Conservation (phyloP, 179 eudicot species). For the Nepenthes alata region DNA sequence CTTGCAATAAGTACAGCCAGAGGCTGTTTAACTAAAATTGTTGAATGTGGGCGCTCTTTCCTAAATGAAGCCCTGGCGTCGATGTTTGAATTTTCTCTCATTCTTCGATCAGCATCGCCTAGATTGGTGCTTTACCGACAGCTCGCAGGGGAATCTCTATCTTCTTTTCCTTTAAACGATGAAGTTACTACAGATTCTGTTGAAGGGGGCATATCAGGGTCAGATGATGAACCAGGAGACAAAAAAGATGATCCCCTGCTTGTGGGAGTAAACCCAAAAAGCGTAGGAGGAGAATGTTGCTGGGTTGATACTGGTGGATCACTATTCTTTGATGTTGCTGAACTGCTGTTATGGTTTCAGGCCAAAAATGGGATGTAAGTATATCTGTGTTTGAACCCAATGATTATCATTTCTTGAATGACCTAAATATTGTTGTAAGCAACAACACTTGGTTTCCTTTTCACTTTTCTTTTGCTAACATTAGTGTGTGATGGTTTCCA, state of each 20-base stretch:
- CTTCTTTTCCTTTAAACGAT: slow-evolving; percentile 70
- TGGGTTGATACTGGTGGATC: slow-evolving; percentile 89
- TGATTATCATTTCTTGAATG: not conserved
- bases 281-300: slow-evolving; percentile 80
- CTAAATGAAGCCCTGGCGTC: slow-evolving; percentile 58
- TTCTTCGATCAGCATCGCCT: slow-evolving; percentile 89
- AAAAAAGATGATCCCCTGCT: slow-evolving; percentile 37
- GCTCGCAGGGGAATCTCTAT: slow-evolving; percentile 87
- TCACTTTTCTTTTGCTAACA: not conserved
- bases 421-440: not conserved
- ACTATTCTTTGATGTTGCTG: slow-evolving; percentile 53
- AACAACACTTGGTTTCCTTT: not conserved
- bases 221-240: slow-evolving; percentile 17
- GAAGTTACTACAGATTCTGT: slow-evolving; percentile 27
- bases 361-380: slow-evolving; percentile 47
- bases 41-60: slow-evolving; percentile 51
- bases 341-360: slow-evolving; percentile 51
- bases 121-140: slow-evolving; percentile 78
- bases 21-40: slow-evolving; percentile 58
- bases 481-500: slow-evolving; percentile 17
- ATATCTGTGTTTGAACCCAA: not conserved
- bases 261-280: slow-evolving; percentile 48
- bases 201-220: slow-evolving; percentile 24
- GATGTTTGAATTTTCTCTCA: slow-evolving; percentile 76
- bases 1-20: slow-evolving; percentile 47